phyloP scores from a whole-genome alignment of 2,329 filamentous ascomycete species.

The Nemania sp. region DNA sequence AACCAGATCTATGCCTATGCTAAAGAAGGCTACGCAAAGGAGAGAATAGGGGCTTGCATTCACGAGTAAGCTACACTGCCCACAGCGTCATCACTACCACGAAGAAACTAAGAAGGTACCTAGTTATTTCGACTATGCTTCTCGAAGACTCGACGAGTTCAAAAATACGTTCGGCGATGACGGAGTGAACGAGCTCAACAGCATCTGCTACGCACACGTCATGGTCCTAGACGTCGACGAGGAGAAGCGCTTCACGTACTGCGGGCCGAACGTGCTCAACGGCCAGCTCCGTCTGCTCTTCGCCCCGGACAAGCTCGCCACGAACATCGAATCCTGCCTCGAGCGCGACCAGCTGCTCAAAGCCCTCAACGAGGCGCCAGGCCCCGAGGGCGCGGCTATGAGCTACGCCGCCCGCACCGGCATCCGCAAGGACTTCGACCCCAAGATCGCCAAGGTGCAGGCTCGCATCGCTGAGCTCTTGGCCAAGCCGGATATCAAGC shows the following conservation, averaged over 20 bases:
- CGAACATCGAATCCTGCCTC: slow-evolving; percentile 48
- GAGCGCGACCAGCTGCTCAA: slow-evolving; percentile 43
- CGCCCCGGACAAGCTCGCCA: slow-evolving; percentile 45
- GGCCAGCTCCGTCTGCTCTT: slow-evolving; percentile 56
- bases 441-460: slow-evolving; percentile 45
- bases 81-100: not conserved
- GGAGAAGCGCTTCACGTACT: slow-evolving; percentile 47
- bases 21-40: slow-evolving; percentile 39
- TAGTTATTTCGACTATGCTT: slow-evolving; percentile 51
- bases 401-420: slow-evolving; percentile 48
- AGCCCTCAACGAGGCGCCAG: slow-evolving; percentile 51
- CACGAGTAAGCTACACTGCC: slow-evolving; percentile 45
- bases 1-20: slow-evolving; percentile 52
- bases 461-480: slow-evolving; percentile 43
- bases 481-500: slow-evolving; percentile 45
- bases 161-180: slow-evolving; percentile 43
- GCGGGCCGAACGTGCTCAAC: slow-evolving; percentile 48
- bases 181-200: slow-evolving; percentile 52
- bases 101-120: not conserved
- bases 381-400: slow-evolving; percentile 38
- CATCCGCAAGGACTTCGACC: slow-evolving; percentile 50
- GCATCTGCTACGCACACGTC: slow-evolving; percentile 47
- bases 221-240: slow-evolving; percentile 53
- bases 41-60: slow-evolving; percentile 49
- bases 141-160: slow-evolving; percentile 47